These are phyloP conservation scores for Vinca minor DNA, from an alignment of 257 asterid genomes.

Conservation along the genomic window DNA sequence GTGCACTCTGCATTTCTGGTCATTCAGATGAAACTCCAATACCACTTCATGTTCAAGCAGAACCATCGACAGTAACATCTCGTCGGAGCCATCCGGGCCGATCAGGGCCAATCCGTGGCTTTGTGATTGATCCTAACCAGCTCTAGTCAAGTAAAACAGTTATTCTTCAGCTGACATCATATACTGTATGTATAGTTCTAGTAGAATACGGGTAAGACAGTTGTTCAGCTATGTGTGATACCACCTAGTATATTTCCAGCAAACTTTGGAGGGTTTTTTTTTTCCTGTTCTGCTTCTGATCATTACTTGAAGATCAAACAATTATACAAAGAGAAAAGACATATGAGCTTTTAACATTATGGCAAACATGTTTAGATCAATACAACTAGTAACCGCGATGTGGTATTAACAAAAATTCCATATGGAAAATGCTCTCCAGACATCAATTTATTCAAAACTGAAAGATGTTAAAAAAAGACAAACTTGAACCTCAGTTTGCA, in stretches of 20 bases:
- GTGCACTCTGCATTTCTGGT: slow-evolving; percentile 77
- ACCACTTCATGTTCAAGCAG: slow-evolving; percentile 52
- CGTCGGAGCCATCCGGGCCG: slow-evolving; percentile 23
- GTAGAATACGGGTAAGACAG: no score
- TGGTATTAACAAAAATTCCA: no score
- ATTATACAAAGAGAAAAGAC: no score
- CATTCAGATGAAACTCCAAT: slow-evolving; percentile 47
- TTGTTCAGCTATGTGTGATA: no score
- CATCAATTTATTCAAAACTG: slow-evolving; percentile 2
- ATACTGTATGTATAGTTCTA: no score
- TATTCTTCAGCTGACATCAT: no score
- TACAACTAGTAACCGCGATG: background rate
- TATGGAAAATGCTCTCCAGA: background rate
- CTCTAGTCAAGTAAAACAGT: slow-evolving; percentile 10
- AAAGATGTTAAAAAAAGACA: no score
- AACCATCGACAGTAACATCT: slow-evolving; percentile 27
- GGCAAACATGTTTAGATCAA: background rate
- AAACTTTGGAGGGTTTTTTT: no score
- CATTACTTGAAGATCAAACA: no score
- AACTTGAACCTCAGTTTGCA: background rate
- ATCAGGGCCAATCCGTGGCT: slow-evolving; percentile 36
- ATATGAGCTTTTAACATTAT: no score
- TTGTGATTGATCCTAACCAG: slow-evolving; percentile 63
- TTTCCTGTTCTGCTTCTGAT: no score
- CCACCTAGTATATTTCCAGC: no score